phyloP scores from a whole-genome alignment of 1,284 basidiomycete species.

The Macrocystidia cucumis region DNA sequence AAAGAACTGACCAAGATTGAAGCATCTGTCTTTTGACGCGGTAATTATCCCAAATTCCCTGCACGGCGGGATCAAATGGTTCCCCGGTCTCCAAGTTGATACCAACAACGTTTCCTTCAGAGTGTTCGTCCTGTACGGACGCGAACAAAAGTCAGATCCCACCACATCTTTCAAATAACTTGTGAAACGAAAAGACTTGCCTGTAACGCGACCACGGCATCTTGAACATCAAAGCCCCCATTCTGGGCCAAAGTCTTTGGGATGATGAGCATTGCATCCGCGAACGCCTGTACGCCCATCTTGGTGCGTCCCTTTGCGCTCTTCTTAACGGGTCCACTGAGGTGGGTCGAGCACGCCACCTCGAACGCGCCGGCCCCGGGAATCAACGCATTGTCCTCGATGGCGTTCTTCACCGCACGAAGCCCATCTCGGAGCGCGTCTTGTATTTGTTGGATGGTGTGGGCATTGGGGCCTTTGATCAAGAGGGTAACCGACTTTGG shows the following conservation, averaged over 20 bases:
- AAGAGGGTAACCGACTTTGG: constrained; percentile 97
- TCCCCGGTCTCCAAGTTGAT: constrained; percentile 92
- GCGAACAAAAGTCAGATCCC: constrained; percentile 8
- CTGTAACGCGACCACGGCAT: constrained; percentile 88
- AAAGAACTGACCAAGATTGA: constrained; percentile 74
- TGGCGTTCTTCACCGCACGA: constrained; percentile 93
- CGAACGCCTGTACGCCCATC: constrained; percentile 96
- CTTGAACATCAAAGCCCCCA: constrained; percentile 97
- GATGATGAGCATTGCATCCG: constrained; percentile 91
- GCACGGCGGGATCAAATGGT: constrained; percentile 91
- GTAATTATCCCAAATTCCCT: constrained; percentile 99
- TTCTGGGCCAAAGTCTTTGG: constrained; percentile 97
- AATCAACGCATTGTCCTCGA: constrained; percentile 86
- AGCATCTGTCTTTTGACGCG: constrained; percentile 98
- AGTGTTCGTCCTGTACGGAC: constrained; percentile 73
- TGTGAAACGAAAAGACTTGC: constrained; percentile 29
- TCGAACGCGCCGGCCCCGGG: constrained; percentile 98
- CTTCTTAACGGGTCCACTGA: constrained; percentile 77
- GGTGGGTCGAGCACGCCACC: constrained; percentile 84
- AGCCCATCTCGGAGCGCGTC: constrained; percentile 96
- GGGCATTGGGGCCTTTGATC: constrained; percentile 97
- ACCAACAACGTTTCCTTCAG: constrained; percentile 87
- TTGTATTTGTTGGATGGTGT: constrained; percentile 95
- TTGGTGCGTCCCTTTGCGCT: constrained; percentile 93
- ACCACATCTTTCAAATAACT: constrained; percentile 5